phyloP scores from a whole-genome alignment of 768 basidiomycete species.

The Hirschioporus abietinus region DNA sequence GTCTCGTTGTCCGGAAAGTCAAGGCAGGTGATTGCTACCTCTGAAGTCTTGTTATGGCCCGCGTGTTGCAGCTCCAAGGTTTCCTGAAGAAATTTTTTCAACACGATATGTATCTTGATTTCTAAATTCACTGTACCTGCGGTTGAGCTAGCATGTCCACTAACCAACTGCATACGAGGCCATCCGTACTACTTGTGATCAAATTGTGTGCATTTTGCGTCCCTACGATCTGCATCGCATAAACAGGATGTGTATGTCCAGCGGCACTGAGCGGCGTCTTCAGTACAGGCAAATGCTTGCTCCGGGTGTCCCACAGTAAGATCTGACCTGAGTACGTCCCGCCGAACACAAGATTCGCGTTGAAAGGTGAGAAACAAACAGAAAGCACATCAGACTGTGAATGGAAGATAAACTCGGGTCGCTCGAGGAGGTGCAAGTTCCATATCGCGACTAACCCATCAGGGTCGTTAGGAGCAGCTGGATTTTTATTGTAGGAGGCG shows the following conservation, averaged over 20 bases:
- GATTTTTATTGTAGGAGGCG: constrained; percentile 97
- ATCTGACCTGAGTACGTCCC: constrained; percentile 99
- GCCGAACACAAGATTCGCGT: constrained; percentile 94
- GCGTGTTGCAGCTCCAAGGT: constrained; percentile 84
- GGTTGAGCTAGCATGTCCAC: constrained; percentile 99
- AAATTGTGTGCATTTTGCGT: constrained; percentile 98
- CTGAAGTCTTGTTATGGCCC: constrained; percentile 94
- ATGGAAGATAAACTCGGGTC: constrained; percentile 97
- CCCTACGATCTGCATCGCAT: constrained; percentile 97
- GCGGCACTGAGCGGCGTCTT: constrained; percentile 95
- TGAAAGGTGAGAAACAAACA: constrained; percentile 95
- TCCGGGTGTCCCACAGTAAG: constrained; percentile 95
- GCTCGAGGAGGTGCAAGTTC: constrained; percentile 92
- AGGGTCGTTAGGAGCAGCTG: constrained; percentile 88
- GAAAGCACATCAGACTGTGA: constrained; percentile 99
- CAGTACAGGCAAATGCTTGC: constrained; percentile 91
- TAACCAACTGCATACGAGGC: constrained; percentile 94
- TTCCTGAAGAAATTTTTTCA: constrained; percentile 51
- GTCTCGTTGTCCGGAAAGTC: constrained; percentile 97
- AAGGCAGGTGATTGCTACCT: constrained; percentile 89
- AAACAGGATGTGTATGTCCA: constrained; percentile 97
- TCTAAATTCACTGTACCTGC: constrained; percentile 48
- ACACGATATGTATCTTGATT: not conserved
- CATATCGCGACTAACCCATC: constrained; percentile 97
- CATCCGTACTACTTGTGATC: constrained; percentile 95